Base-by-base conservation (phyloP, 345 rosid genomes). In the Kandelia obovata region DNA sequence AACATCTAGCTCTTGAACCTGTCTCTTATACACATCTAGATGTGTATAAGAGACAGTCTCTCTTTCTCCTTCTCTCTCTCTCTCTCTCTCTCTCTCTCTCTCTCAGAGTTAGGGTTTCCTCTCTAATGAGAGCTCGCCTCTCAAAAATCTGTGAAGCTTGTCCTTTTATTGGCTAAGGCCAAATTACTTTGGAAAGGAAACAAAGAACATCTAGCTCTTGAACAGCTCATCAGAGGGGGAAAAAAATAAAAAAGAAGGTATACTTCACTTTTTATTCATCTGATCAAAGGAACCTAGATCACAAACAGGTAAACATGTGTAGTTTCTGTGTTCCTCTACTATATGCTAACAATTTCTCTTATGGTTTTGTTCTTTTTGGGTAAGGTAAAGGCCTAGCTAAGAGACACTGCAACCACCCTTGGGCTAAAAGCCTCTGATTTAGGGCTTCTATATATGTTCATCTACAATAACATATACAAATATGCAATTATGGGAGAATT, bases 51-150 rank as follows among this genome's bases (percentile, higher is more conserved):
- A n/a, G n/a, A n/a, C n/a, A n/a, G n/a, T 7, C 28, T 56, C 28
- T 11, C 59, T 43, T 17, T 53, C 58, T 55, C 58, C 21, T 28
- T 26, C 58, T 7, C 58, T 7, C 55, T 39, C 53, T n/a, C 31
- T 39, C 53, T n/a, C n/a, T n/a, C n/a, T n/a, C n/a, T n/a, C n/a
- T n/a, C n/a, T 66, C 60, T 43, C 56, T 69, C 69, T 60, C 39
- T 61, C 39, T 5, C 73, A 62, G 20, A 74, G 65, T 66, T 84
- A 84, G 87, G 87, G 87, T 84, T 83, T 78, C 73, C 70, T 62
- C 73, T 65, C 78, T 64, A 15, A 43, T 43, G 61, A 68, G 65
- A 43, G n/a, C 55, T 70, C 69, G 34, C 7, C 67, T 60, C 70
- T 53, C 57, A 52, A 65, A 52, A 71, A 66, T 61, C 66, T 73